Percentiles rank a stretch among this genome's conserved stretches.
These are phyloP conservation scores for Penicillium cosmopolitanum DNA, from an alignment of 495 filamentous ascomycete genomes.

Conservation along the genomic window DNA sequence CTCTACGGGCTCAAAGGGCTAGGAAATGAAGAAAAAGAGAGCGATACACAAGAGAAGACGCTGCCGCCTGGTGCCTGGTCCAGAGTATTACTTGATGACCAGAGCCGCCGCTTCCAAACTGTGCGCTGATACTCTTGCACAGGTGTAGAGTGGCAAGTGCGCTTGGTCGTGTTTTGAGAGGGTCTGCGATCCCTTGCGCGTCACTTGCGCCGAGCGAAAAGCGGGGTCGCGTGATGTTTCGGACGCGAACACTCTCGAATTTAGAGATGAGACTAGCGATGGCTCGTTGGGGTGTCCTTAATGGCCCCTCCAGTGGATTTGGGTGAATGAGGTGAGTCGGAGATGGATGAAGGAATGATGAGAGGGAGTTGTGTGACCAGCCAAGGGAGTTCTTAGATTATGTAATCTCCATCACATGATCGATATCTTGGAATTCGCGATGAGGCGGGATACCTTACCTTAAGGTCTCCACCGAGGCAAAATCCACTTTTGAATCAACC, in stretches of 20 bases:
- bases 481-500: conserved; percentile 25
- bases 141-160: conserved; percentile 16
- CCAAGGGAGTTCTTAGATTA: conserved; percentile 7
- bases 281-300: neutral
- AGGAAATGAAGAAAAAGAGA: conserved; percentile 17
- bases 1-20: conserved; percentile 49
- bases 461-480: conserved; percentile 29
- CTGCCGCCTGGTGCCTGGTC: conserved; percentile 36
- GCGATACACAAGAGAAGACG: conserved; percentile 48
- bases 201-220: conserved; percentile 32
- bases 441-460: no score
- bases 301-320: conserved; percentile 3
- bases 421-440: neutral
- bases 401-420: conserved; percentile 25
- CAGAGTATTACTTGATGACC: conserved; percentile 45
- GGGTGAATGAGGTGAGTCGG: conserved; percentile 11
- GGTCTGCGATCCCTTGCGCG: conserved; percentile 33
- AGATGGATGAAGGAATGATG: conserved; percentile 19
- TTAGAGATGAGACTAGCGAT: neutral
- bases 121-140: conserved; percentile 22
- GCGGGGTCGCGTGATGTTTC: conserved; percentile 41
- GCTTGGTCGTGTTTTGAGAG: conserved; percentile 23
- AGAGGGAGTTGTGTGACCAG: conserved; percentile 19
- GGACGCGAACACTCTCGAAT: conserved; percentile 3
- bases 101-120: conserved; percentile 21